Base-by-base conservation (phyloP, 345 rosid genomes). In the Rubroshorea leprosula region DNA sequence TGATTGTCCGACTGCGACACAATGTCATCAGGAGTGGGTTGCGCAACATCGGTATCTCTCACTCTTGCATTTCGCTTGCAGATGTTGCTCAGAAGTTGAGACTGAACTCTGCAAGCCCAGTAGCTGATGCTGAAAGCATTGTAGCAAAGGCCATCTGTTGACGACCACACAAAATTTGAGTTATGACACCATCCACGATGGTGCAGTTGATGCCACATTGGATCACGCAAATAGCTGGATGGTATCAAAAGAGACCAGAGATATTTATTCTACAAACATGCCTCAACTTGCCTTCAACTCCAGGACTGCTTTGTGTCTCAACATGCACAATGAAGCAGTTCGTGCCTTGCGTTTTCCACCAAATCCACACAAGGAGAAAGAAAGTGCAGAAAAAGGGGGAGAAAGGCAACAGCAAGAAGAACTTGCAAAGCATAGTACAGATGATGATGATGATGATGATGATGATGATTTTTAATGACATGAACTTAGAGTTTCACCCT, bases 251-350 rank as follows among this genome's bases (percentile, higher is more conserved):
- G 96, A 89, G 62, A 84, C 97, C 0, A 89, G 90, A 29, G 98
- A 89, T 67, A 81, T 92, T 31, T 89, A 84, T 72, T 86, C 98
- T 0, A 86, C 93, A 16, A 89, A 79, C 19, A 95, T 86, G 68
- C 97, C 95, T n/a, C 98, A 89, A 61, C 62, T 71, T 0, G 96
- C 93, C 26, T 89, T 92, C 46, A 82, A 89, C 81, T 92, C 93
- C 1, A 80, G 97, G 57, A 86, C 86, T 16, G 85, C 96, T 0
- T 88, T 86, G 70, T 91, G 93, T 58, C 82, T 91, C 50, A 84
- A 86, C 70, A 88, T 84, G 92, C 88, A 91, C 47, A 91, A 91
- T n/a, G 95, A 84, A 68, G 92, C 96, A 3, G 84, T 84, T 2
- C 71, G 81, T 27, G 96, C 98, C 5, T 72, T 84, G 62, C 70